Evolutionary conservation across 1,284 basidiomycete species (phyloP), one percentile per base, ranked within the genome.

Genomic region (Leccinum colubrinum): DNA sequence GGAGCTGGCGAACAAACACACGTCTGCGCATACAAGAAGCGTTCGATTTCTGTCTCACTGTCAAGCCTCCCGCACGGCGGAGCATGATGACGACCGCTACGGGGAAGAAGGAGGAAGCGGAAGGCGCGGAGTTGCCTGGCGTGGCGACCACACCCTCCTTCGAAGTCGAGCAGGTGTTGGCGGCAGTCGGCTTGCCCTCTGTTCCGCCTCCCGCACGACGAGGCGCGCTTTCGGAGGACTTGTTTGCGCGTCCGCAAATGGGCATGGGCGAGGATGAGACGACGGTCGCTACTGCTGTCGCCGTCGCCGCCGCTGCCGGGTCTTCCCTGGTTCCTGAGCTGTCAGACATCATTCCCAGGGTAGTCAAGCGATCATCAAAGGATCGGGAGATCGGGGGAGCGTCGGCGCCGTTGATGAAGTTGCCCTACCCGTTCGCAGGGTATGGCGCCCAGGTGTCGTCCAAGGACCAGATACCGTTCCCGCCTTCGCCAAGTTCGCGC

Each of bases 1-100:
- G 93, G 92, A 79, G 77, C 58, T 94, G 93, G 93, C 81, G 84
- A 56, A 84, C 88, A 58, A 80, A 82, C 64, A 90, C 91, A 0
- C 80, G 86, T n/a, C 72, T 83, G 63, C 82, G 92, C 50, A 80
- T 94, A 43, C 86, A 87, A 68, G 89, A 91, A 61, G 88, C 89
- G 1, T 93, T 86, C 69, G 90, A 94, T 64, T 87, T 94, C 65
- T 94, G 93, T 70, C 77, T 91, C 41, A 85, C 83, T 14, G 77
- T 80, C 48, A 80, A 78, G 62, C 77, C 70, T 6, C 70, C 78
- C 11, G 55, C 69, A 9, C 65, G 71, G 64, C 74, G 74, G 67
- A 75, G 73, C 56, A 71, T 62, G 62, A 68, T 65, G 59, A 69
- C 64, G 52, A 66, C 67, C 52, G 46, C 46, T 48, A 12, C 46